Base-by-base conservation (phyloP, 495 filamentous ascomycete species). In the Rostrohypoxylon terebratum region DNA sequence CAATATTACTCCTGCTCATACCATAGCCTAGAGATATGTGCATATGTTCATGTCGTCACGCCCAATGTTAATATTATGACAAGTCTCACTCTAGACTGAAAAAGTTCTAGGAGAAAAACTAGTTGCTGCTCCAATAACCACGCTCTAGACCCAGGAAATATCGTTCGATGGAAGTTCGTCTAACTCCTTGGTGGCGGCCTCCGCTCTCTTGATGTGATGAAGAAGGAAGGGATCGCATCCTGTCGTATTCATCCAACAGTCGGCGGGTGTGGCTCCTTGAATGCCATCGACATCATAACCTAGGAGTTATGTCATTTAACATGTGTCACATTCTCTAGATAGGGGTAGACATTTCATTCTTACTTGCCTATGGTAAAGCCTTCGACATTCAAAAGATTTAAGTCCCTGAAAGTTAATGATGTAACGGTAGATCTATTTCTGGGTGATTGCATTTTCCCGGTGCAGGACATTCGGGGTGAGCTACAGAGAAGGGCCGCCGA, bases 401-500 rank as follows among this genome's bases (percentile, higher is more conserved):
- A 13, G 23, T 44, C 58, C 58, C 63, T 58, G 31, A 25, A 51
- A 59, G 54, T 4, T 34, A 31, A 63, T 65, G 59, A 68, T 73
- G 70, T 34, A 31, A 63, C 70, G 65, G 61, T 73, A 42, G 40
- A 50, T 73, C 65, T 73, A 73, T 73, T 73, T 68, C 64, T 68
- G 53, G 65, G 36, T 57, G 54, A 65, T 65, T 59, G 70, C 38
- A 21, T 68, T 73, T 68, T 68, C 64, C 65, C 70, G 65, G 55
- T 65, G 60, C 54, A 73, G 65, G 58, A 65, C n/a, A 36, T 40
- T 59, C 65, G 70, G 65, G 65, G 57, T 61, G 28, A 28, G 47
- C 60, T 73, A 45, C 45, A 36, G 65, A 54, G 59, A 68, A 45
- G 53, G 65, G 36, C 9, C 4, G 11, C 62, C 59, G 69, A 66